Evolutionary conservation across 2,329 filamentous ascomycete genomes (phyloP), one percentile per base, ranked within the genome.

Genomic region (Pseudocercospora cruenta): DNA sequence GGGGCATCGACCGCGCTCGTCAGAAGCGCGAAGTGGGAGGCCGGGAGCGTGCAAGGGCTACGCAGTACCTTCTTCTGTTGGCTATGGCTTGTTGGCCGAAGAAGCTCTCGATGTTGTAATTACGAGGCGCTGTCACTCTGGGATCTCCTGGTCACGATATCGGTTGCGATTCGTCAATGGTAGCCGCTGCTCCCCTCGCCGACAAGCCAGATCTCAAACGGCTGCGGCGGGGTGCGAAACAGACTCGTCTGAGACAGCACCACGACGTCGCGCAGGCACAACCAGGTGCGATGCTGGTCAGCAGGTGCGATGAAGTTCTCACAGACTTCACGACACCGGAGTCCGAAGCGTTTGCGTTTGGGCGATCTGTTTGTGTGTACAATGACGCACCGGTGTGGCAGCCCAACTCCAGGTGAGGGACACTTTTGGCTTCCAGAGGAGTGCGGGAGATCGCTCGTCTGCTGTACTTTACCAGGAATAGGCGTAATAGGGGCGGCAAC

Each of bases 121-220:
- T 62, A 59, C 60, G 60, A 66, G 55, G 64, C 64, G 64, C 60
- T 66, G 60, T 60, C 64, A 49, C 21, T 47, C 64, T 61, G 59
- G 64, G 64, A 63, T 63, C 16, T 54, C 55, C 64, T 33, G 26
- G 51, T 31, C 57, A 47, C 57, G 36, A 43, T 59, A 10, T 24
- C 36, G 22, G 51, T 31, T 55, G 51, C 26, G 22, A 55, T 55
- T 55, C 51, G 51, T 55, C 51, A 55, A 26, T 31, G 22, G 26
- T 19, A 55, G 51, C 51, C 51, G 51, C 51, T 55, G 51, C 24
- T 55, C 51, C 26, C 22, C 26, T 55, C 51, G 39, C 51, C 22
- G 51, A 31, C 51, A 55, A 55, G 51, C 51, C 51, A 55, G 57
- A 59, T 47, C 36, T 59, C 9, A 49, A 63, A 66, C 64, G 64